Evolutionary conservation across 192 early-diverging fungal genomes (phyloP).

Genomic region (Hyaloraphidium curvatum): DNA sequence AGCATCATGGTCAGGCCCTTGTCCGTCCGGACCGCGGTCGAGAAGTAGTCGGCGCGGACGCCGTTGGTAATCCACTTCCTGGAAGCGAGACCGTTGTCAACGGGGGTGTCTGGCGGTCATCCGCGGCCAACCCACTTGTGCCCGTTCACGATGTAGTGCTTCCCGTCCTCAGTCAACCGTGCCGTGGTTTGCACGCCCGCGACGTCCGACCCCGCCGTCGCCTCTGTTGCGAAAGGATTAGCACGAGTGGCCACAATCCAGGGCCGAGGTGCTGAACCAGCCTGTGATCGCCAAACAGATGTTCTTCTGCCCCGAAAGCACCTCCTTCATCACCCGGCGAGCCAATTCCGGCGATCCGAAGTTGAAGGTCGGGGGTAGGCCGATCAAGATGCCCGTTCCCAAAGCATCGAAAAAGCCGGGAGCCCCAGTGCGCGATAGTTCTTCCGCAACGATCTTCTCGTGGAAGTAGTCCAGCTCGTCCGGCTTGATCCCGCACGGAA

Average conservation of each 20-base stretch:
- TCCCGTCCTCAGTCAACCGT: slow-evolving; percentile 19
- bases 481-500: background rate
- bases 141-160: slow-evolving; percentile 33
- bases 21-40: slow-evolving; percentile 28
- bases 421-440: background rate
- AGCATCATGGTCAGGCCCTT: slow-evolving; percentile 45
- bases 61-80: slow-evolving; percentile 17
- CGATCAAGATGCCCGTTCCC: slow-evolving; percentile 19
- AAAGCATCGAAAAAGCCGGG: slow-evolving; percentile 10
- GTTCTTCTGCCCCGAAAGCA: slow-evolving; percentile 24
- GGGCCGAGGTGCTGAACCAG: slow-evolving; percentile 13
- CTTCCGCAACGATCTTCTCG: background rate
- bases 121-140: slow-evolving; percentile 28
- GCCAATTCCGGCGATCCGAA: slow-evolving; percentile 24
- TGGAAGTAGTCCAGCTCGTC: background rate
- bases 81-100: too few relatives aligned
- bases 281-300: slow-evolving; percentile 31
- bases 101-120: slow-evolving; percentile 2
- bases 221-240: background rate
- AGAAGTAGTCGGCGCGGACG: slow-evolving; percentile 25
- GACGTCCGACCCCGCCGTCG: slow-evolving; percentile 12
- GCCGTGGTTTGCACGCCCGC: slow-evolving; percentile 22
- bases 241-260: background rate
- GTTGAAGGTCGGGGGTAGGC: slow-evolving; percentile 20
- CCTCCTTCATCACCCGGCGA: slow-evolving; percentile 17